These are phyloP conservation scores for Apiospora rasikravindrae DNA, from an alignment of 2,329 filamentous ascomycete genomes.

Conservation along the genomic window DNA sequence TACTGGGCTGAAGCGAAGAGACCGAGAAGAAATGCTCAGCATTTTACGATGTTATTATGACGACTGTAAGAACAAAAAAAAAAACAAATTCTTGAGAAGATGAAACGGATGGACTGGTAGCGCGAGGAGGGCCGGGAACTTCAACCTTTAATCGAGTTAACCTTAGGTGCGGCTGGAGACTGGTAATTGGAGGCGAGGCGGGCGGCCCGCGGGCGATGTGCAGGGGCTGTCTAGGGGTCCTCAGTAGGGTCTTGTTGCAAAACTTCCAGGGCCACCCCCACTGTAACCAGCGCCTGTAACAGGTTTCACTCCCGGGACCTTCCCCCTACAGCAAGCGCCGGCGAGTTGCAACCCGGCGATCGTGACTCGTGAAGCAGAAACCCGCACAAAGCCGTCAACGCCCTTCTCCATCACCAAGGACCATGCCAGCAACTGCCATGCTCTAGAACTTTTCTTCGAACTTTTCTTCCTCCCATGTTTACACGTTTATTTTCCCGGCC, in stretches of 20 bases:
- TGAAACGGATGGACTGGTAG: background rate
- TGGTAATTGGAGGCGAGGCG: background rate
- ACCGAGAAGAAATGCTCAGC: background rate
- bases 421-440: background rate
- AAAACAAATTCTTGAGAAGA: accelerated
- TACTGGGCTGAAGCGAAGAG: background rate
- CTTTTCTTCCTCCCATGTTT: background rate
- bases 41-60: background rate
- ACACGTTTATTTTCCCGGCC: background rate
- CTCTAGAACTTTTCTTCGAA: background rate
- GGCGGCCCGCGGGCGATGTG: background rate
- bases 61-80: no score
- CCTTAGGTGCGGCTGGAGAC: background rate
- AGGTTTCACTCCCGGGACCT: background rate
- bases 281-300: background rate
- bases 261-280: background rate
- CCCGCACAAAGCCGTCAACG: background rate
- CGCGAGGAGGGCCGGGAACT: background rate
- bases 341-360: background rate
- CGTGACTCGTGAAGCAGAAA: background rate
- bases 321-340: no score
- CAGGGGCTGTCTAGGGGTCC: background rate
- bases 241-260: background rate
- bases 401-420: background rate
- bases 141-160: background rate